Evolutionary conservation across 306 rosid species (phyloP), one percentile per base, ranked within the genome.

Genomic region (Quillaja saponaria): DNA sequence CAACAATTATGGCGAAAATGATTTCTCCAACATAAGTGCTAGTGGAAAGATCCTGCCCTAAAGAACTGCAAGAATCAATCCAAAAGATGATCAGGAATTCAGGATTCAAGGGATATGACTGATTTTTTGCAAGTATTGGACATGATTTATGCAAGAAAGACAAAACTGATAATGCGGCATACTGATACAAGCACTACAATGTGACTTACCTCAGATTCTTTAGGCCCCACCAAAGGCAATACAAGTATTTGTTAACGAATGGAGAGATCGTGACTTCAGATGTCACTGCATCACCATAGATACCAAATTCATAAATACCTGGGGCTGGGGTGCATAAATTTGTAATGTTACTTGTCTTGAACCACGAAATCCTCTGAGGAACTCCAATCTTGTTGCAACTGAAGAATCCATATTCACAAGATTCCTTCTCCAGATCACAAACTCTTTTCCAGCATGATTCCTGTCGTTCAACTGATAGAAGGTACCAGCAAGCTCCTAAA

Each of bases 401-500:
- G 33, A 86, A 85, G 73, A 79, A 92, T 62, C 72, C 73, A 66
- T 76, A 39, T 15, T 78, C 13, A 64, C 97, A 87, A 63, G 28
- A 38, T 33, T 73, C 50, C 34, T 66, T 72, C 59, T 83, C 82
- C 52, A 61, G 8, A 52, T 54, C 52, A 42, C 99, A 92, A 0
- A 73, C 85, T 28, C 78, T 78, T 83, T 83, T 86, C 96, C 96
- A 92, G 49, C 96, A 92, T 34, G 95, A 88, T 78, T 92, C 99
- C 73, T 89, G 88, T 52, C 99, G 75, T 61, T 89, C 96, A 1
- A 87, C 61, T 10, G 95, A 80, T 56, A 89, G 82, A 69, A 89
- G 91, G 74, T 92, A 92, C 95, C 96, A 92, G 58, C 89, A 86
- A 75, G 99, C 91, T 66, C 95, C 99, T 80, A 89, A 72, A 86